A percentile compares a stretch with the other conserved stretches of the same genome.
Conservation (phyloP, 768 basidiomycete genomes). For the Naematelia encephala region DNA sequence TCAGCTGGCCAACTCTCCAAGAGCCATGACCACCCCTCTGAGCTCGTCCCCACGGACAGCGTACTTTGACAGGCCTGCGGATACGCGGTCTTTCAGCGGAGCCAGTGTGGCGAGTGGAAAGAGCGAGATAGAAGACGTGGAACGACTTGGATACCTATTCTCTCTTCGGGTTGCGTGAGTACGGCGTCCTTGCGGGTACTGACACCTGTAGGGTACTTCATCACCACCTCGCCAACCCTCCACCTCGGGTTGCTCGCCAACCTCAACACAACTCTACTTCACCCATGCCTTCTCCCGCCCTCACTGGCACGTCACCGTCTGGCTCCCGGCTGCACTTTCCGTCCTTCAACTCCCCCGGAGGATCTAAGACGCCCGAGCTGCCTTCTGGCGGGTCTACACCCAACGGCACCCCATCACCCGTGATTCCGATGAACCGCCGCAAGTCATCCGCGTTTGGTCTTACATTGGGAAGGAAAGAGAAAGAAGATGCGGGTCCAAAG, state of each 20-base stretch:
- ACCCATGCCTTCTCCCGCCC: constrained; percentile 20
- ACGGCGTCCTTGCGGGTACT: background rate
- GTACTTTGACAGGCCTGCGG: background rate
- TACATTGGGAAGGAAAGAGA: constrained; percentile 3
- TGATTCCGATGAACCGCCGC: constrained; percentile 3
- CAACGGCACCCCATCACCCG: constrained; percentile 9
- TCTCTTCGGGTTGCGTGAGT: constrained; percentile 47
- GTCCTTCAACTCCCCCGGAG: constrained; percentile 18
- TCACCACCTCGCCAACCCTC: constrained; percentile 26
- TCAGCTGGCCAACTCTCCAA: background rate
- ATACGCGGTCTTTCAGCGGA: background rate
- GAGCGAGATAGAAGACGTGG: constrained; percentile 25
- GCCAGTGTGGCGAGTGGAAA: background rate
- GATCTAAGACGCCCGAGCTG: constrained; percentile 3
- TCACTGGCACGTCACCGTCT: constrained; percentile 26
- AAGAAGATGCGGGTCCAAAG: constrained; percentile 30
- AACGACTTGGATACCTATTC: constrained; percentile 38
- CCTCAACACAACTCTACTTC: constrained; percentile 15
- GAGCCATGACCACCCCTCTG: background rate
- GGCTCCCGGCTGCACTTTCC: constrained; percentile 23
- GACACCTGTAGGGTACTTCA: constrained; percentile 19
- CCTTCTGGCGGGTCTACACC: constrained; percentile 3
- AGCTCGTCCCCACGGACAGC: background rate
- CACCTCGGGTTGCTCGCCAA: constrained; percentile 11
- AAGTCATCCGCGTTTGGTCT: constrained; percentile 22